Conservation (phyloP, 768 basidiomycete genomes). For the Dioszegia hungarica region DNA sequence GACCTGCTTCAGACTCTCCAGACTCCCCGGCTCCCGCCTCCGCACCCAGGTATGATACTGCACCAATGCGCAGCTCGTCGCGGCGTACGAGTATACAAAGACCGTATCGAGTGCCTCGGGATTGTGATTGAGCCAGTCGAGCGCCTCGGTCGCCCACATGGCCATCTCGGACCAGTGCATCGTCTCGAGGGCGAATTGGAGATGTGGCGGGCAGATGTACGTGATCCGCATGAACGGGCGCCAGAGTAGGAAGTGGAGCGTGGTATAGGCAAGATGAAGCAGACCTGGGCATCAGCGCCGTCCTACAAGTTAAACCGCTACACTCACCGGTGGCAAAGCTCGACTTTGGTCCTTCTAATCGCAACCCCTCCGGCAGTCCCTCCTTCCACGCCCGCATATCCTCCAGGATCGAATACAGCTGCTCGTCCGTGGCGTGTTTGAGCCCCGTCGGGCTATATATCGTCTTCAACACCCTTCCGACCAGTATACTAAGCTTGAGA, state of each 20-base stretch:
- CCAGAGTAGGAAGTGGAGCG: constrained; percentile 94
- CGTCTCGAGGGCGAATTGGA: constrained; percentile 77
- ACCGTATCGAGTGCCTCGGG: constrained; percentile 80
- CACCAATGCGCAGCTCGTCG: constrained; percentile 81
- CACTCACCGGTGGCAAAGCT: constrained; percentile 59
- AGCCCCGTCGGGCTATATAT: constrained; percentile 93
- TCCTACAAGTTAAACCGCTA: neutral
- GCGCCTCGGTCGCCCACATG: constrained; percentile 66
- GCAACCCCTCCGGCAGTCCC: constrained; percentile 69
- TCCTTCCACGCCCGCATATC: constrained; percentile 66
- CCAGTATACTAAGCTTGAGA: constrained; percentile 80
- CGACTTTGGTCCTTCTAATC: constrained; percentile 70
- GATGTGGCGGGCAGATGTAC: constrained; percentile 81
- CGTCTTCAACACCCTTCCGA: constrained; percentile 85
- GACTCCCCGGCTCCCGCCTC: constrained; percentile 69
- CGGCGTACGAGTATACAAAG: constrained; percentile 78
- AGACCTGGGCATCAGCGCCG: constrained; percentile 56
- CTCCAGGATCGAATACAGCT: constrained; percentile 54
- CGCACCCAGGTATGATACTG: constrained; percentile 95
- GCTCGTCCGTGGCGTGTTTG: constrained; percentile 74
- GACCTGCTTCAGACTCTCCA: constrained; percentile 68
- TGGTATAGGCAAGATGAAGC: constrained; percentile 79
- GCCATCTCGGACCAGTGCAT: constrained; percentile 75
- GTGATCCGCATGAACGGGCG: constrained; percentile 97
- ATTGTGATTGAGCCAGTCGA: constrained; percentile 83